Evolutionary conservation across 768 basidiomycete species (phyloP), one percentile per base, ranked within the genome.

Genomic region (Russula lepida): DNA sequence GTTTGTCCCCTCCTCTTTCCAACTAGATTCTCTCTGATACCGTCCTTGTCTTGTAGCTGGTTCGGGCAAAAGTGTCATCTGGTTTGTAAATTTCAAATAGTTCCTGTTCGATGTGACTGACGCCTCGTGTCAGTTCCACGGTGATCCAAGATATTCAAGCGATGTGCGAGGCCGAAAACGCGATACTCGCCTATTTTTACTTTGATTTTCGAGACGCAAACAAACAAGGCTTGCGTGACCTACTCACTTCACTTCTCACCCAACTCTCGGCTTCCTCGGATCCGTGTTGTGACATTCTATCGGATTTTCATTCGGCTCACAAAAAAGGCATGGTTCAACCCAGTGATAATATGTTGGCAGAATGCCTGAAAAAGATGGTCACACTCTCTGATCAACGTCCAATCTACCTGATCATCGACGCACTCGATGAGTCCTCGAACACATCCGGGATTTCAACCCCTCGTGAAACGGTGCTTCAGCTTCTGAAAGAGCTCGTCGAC

Each of bases 301-400:
- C 21, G 23, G 19, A 37, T 12, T 37, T 60, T 7, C 50, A 47
- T 33, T 39, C 2, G 2, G 12, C 19, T 8, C 35, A 54, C n/a
- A 9, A 35, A 4, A 13, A 19, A 0, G 51, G 58, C 51, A 12
- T 6, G 11, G 13, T 5, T 3, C 28, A 17, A 2, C 59, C 54
- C 8, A 41, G 37, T 33, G 48, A 39, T 7, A 15, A 7, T 6
- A 28, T 1, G 2, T 32, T 60, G 47, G n/a, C 5, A 1, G 1
- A 39, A 21, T 60, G 47, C 23, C n/a, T 60, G n/a, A 48, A 60
- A 23, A 12, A 43, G 17, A 50, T 60, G 46, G 35, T 60, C 39
- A 9, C 35, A 9, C 19, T 49, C 33, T n/a, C 53, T 1, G 35
- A 23, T n/a, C 28, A 41, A 44, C 12, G 19, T 27, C 51, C 27